Evolutionary conservation across 2,329 filamentous ascomycete species (phyloP), one percentile per base, ranked within the genome.

Genomic region (Trichoderma gracile): DNA sequence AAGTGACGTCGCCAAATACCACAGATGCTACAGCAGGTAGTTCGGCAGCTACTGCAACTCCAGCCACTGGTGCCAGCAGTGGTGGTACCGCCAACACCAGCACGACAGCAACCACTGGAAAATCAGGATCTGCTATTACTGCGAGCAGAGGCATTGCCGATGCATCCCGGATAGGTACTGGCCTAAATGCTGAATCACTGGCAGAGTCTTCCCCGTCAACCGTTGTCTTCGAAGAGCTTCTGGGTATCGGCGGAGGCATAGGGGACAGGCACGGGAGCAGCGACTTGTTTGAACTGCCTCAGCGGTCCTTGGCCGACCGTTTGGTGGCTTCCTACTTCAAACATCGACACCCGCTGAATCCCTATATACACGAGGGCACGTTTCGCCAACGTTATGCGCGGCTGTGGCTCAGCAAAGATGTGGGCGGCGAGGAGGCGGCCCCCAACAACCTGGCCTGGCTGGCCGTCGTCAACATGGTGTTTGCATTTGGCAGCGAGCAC

Each of bases 401-500:
- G 23, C 47, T 61, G 5, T 61, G 58, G 58, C 58, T 61, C 15
- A 61, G 58, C 38, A 61, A 33, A 19, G 58, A 61, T 9, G 58
- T 61, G n/a, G 58, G 58, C 17, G 58, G 58, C 8, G 58, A 61
- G 19, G 58, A 61, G 47, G 58, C 58, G 12, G 58, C 58, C 17
- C 58, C 58, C 9, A 61, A 61, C 38, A 61, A 61, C 40, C 5
- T 61, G 12, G 58, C 58, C 19, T 61, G 58, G 58, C 23, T 61
- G 8, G 58, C 47, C 1, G n/a, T 61, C 23, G 58, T 61, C 38
- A 61, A 61, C 49, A 61, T 61, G 58, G 58, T 61, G 12, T 61
- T 61, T 61, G 58, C 58, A 1, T 61, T 61, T 45, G 58, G 58
- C 1, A 61, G 58, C 9, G 58, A 61, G 58, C 58, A 61, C 30